These are phyloP conservation scores for Scutellaria minor DNA, from an alignment of 257 asterid genomes.

Conservation along the genomic window DNA sequence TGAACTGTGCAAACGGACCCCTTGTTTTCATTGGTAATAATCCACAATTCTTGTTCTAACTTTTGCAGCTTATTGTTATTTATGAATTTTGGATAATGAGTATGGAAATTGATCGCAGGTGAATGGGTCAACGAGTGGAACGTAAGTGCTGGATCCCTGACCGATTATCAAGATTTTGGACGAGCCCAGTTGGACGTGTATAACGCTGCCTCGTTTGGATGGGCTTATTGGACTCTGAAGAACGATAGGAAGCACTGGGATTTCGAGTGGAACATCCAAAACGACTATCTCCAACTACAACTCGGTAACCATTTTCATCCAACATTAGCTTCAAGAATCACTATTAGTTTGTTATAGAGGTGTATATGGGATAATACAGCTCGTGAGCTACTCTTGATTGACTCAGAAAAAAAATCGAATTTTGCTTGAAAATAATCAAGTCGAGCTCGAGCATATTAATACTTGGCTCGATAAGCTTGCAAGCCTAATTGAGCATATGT, in stretches of 20 bases:
- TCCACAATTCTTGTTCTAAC: neutral
- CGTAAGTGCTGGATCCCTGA: conserved; percentile 51
- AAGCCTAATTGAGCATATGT: no score
- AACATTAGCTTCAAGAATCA: no score
- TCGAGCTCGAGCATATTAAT: no score
- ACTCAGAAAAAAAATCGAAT: no score
- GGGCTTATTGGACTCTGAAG: conserved; percentile 83
- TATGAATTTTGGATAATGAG: neutral
- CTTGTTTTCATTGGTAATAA: conserved; percentile 66
- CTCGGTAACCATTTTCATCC: conserved; percentile 38
- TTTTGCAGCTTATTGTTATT: neutral
- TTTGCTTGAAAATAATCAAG: no score
- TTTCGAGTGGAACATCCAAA: conserved; percentile 77
- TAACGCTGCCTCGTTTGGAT: conserved; percentile 75
- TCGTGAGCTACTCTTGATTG: no score
- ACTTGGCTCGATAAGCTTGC: no score
- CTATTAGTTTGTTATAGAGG: neutral
- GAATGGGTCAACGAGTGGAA: conserved; percentile 92
- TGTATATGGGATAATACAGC: no score
- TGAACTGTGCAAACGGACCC: conserved; percentile 72
- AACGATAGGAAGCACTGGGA: conserved; percentile 79
- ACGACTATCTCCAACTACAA: conserved; percentile 66
- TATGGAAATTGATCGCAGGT: conserved; percentile 48
- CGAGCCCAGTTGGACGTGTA: conserved; percentile 72
- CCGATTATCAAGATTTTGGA: conserved; percentile 72